Evolutionary conservation across 352 stramenopile genomes (phyloP).

Genomic region (Phytophthora foliorum): DNA sequence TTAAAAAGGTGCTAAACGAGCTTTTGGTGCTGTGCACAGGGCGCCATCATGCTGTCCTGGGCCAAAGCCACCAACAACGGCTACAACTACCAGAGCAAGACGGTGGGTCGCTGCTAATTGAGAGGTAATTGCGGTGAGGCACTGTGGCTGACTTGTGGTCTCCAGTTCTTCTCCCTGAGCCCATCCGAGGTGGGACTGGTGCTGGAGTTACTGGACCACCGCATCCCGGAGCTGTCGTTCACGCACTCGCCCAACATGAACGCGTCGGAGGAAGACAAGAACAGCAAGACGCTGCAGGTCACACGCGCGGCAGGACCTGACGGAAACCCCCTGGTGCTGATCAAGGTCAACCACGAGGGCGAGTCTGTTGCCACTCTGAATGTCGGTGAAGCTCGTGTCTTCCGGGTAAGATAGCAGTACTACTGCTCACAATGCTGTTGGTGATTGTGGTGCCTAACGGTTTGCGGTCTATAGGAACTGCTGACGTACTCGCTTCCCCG

Average conservation of each 20-base stretch:
- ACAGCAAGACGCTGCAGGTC: constrained; percentile 63
- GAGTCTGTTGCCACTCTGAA: constrained; percentile 71
- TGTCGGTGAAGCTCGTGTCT: constrained; percentile 70
- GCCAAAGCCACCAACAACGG: constrained; percentile 71
- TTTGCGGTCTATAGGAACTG: constrained; percentile 54
- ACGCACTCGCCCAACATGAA: constrained; percentile 88
- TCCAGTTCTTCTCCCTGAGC: constrained; percentile 86
- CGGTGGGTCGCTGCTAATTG: constrained; percentile 39
- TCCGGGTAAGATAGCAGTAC: constrained; percentile 36
- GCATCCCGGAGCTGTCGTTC: constrained; percentile 70
- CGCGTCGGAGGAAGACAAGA: constrained; percentile 59
- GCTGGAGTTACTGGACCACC: constrained; percentile 79
- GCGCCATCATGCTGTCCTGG: constrained; percentile 88
- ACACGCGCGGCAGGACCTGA: constrained; percentile 49
- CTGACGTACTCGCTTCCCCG: constrained; percentile 82
- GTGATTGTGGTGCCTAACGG: neutral
- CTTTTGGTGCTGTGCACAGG: constrained; percentile 44
- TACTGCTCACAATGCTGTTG: neutral
- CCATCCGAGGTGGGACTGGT: constrained; percentile 82
- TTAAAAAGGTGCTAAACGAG: constrained; percentile 9
- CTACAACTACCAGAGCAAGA: constrained; percentile 89
- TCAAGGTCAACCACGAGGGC: constrained; percentile 63
- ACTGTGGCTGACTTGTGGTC: constrained; percentile 8
- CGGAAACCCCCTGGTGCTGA: constrained; percentile 61
- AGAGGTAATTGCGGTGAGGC: neutral